Percentiles rank a stretch among this genome's conserved stretches.
phyloP scores from a whole-genome alignment of 2,329 filamentous ascomycete species.

The Alternaria rosae region DNA sequence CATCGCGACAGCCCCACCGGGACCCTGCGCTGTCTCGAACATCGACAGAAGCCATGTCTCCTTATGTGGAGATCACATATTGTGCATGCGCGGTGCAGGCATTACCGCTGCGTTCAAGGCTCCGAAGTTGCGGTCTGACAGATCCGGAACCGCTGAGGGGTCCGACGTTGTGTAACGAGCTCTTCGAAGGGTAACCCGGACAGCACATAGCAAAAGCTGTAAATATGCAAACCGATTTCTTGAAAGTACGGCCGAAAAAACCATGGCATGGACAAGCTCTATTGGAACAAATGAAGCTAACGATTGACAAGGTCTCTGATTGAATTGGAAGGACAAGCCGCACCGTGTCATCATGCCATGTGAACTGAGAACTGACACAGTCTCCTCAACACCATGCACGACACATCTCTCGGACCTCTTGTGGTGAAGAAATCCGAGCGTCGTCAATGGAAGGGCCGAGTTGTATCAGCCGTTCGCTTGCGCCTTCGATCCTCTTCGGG shows the following conservation, averaged over 20 bases:
- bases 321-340: background rate
- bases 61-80: constrained; percentile 2
- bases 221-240: background rate
- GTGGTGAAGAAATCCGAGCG: background rate
- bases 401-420: constrained; percentile 1
- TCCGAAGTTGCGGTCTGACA: constrained; percentile 8
- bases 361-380: background rate
- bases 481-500: background rate
- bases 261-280: background rate
- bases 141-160: constrained; percentile 1
- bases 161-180: background rate
- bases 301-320: background rate
- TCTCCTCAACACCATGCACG: background rate
- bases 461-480: constrained; percentile 4
- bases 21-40: background rate
- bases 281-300: background rate
- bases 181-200: background rate
- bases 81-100: background rate
- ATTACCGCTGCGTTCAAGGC: background rate
- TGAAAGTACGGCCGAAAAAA: background rate
- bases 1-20: background rate
- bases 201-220: background rate
- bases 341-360: background rate
- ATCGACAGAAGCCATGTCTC: constrained; percentile 7
- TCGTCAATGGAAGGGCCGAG: constrained; percentile 5